Percentiles rank a stretch among this genome's conserved stretches.
These are phyloP conservation scores for Rhizopogon vesiculosus DNA, from an alignment of 768 basidiomycete species.

Conservation along the genomic window DNA sequence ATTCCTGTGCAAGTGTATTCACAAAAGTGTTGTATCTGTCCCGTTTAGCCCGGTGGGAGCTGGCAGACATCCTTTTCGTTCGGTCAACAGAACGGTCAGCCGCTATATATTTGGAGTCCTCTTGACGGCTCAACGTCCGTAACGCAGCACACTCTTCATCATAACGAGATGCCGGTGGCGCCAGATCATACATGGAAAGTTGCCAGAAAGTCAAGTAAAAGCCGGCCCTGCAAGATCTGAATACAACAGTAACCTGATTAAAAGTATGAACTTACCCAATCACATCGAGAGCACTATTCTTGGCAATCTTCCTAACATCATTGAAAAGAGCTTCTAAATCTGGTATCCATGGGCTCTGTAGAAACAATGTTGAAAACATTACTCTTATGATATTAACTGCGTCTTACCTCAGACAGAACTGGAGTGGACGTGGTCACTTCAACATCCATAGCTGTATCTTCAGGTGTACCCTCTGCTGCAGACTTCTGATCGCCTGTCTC, in stretches of 20 bases:
- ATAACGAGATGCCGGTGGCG: constrained; percentile 72
- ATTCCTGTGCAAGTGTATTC: constrained; percentile 57
- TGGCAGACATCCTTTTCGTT: constrained; percentile 49
- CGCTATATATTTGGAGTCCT: constrained; percentile 55
- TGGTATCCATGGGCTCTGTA: constrained; percentile 75
- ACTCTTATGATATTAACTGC: background rate
- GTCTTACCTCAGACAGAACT: constrained; percentile 35
- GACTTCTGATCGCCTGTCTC: constrained; percentile 20
- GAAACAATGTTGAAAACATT: constrained; percentile 5
- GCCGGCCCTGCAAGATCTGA: constrained; percentile 54
- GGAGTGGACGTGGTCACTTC: constrained; percentile 31
- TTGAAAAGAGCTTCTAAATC: constrained; percentile 70
- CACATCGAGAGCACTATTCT: constrained; percentile 54
- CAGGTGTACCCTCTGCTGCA: constrained; percentile 27
- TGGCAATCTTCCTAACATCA: constrained; percentile 68
- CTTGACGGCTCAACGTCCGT: constrained; percentile 58
- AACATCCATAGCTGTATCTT: constrained; percentile 52
- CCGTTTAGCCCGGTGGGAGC: constrained; percentile 53
- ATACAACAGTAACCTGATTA: constrained; percentile 6
- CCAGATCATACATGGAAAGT: constrained; percentile 83
- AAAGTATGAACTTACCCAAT: constrained; percentile 56
- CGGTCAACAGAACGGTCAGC: constrained; percentile 75
- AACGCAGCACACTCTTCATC: constrained; percentile 68
- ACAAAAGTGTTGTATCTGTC: constrained; percentile 65
- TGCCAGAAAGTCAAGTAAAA: constrained; percentile 99